Conservation (phyloP, 257 asterid species). For the Solanum arcanum region DNA sequence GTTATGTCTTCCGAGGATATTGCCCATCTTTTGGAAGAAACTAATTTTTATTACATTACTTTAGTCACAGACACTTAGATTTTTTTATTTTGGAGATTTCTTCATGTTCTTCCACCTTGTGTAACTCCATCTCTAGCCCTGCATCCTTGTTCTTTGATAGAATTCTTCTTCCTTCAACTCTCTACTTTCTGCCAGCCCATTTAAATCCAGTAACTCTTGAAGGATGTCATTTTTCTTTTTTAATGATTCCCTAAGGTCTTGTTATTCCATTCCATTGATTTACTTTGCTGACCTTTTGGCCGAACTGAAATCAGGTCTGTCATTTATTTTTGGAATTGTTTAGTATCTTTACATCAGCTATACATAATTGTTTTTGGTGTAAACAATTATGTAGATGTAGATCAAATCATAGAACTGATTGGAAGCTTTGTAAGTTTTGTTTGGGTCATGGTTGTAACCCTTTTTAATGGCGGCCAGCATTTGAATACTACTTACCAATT, state of each 20-base stretch:
- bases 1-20: not conserved
- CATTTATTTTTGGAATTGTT: not conserved
- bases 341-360: not conserved
- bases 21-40: not conserved
- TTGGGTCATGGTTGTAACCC: not conserved
- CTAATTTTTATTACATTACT: not conserved
- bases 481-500: not conserved
- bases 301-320: not conserved
- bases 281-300: not conserved
- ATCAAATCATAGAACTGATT: not conserved
- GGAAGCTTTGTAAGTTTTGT: not conserved
- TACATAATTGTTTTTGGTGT: not conserved
- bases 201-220: not conserved
- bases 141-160: not conserved
- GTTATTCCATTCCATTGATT: not conserved
- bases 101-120: not conserved
- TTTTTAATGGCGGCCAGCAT: not conserved
- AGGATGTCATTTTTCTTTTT: not conserved
- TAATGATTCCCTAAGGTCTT: not conserved
- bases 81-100: not conserved
- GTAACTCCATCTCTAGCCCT: not conserved
- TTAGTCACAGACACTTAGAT: not conserved
- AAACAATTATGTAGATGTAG: not conserved
- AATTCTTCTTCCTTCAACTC: not conserved
- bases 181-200: not conserved